Evolutionary conservation across 164 flowering plant species (phyloP).

Genomic region (Platanus orientalis): DNA sequence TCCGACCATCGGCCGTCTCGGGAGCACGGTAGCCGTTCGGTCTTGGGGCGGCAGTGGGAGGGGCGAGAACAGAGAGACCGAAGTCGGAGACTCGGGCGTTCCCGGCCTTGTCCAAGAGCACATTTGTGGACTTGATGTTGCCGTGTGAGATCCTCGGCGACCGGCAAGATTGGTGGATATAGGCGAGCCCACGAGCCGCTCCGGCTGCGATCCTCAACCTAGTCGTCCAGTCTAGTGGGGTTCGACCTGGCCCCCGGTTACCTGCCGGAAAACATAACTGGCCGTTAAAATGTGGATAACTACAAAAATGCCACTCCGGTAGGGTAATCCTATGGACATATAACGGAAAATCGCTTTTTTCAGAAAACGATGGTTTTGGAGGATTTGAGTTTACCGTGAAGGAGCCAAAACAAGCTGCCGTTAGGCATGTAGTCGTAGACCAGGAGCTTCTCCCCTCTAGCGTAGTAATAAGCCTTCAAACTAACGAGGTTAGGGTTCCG

Average conservation of each 20-base stretch:
- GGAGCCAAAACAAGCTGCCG: conserved; percentile 82
- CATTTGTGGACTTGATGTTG: conserved; percentile 78
- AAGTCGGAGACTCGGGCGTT: conserved; percentile 59
- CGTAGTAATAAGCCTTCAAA: conserved; percentile 70
- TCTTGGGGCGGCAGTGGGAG: conserved; percentile 30
- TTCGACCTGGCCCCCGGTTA: conserved; percentile 81
- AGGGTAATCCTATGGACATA: too few relatives aligned
- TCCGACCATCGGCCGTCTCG: conserved; percentile 47
- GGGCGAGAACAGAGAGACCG: conserved; percentile 49
- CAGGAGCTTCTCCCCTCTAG: conserved; percentile 80
- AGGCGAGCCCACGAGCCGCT: conserved; percentile 71
- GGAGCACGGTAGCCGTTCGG: conserved; percentile 82
- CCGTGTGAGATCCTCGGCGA: conserved; percentile 58
- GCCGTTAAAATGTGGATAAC: too few relatives aligned
- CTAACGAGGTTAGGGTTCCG: conserved; percentile 66
- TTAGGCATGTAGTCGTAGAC: conserved; percentile 78
- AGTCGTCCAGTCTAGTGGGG: conserved; percentile 81
- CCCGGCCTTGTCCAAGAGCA: conserved; percentile 59
- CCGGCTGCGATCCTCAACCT: conserved; percentile 73
- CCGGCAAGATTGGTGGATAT: conserved; percentile 53
- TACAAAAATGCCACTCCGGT: too few relatives aligned
- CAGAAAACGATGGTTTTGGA: too few relatives aligned
- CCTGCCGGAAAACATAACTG: conserved; percentile 29
- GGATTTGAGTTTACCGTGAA: conserved; percentile 56
- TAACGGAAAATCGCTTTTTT: background rate